Percentiles rank a stretch among this genome's conserved stretches.
Conservation (phyloP, 2,329 filamentous ascomycete genomes). For the Colletotrichum neosansevieriae region DNA sequence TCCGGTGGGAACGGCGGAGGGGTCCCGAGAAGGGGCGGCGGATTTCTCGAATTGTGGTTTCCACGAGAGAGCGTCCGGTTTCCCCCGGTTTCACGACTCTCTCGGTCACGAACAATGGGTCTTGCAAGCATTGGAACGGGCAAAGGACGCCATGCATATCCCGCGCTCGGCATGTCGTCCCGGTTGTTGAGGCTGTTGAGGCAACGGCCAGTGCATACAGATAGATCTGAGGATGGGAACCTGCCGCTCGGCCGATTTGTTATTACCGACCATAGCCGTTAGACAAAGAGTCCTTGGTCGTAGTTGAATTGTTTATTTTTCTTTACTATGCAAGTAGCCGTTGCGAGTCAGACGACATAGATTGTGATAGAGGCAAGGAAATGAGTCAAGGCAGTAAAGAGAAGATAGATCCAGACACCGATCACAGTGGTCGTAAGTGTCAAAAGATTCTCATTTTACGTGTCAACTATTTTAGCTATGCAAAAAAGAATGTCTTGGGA, state of each 20-base stretch:
- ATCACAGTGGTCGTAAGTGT: no score
- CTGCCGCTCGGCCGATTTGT: neutral
- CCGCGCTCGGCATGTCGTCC: neutral
- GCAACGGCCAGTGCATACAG: neutral
- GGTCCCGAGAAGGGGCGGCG: neutral
- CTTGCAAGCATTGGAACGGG: neutral
- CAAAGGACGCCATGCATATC: neutral
- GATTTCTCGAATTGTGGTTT: neutral
- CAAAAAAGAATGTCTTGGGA: no score
- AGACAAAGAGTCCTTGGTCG: neutral
- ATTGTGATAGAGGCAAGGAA: neutral
- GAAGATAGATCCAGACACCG: neutral
- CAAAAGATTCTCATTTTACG: no score
- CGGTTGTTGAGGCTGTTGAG: neutral
- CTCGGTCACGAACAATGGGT: neutral
- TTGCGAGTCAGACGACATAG: constrained; percentile 1
- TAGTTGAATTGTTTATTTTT: neutral
- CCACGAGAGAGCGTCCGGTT: neutral
- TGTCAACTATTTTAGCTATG: no score
- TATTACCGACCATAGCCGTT: constrained; percentile 16
- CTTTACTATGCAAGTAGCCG: neutral
- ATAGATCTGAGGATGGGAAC: neutral
- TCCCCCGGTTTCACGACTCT: neutral
- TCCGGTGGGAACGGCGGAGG: constrained; percentile 10
- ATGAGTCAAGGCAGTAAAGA: no score